phyloP scores from a whole-genome alignment of 352 stramenopile genomes.

The Phytophthora uliginosa region DNA sequence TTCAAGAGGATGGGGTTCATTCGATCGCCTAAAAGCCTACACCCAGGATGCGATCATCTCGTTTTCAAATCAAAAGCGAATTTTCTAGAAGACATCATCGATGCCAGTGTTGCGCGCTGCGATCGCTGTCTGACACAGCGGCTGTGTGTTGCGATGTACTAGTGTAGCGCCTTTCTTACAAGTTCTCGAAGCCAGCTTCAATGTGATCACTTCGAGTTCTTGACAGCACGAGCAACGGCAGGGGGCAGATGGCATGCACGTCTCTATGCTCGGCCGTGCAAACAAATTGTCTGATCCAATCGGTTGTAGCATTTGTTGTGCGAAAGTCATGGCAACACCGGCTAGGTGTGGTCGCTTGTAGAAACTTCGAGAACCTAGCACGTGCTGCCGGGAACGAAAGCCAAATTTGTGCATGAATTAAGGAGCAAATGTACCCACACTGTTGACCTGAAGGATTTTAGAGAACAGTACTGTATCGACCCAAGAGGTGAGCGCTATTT shows the following conservation, averaged over 20 bases:
- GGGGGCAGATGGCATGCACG: not conserved
- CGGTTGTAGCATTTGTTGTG: not conserved
- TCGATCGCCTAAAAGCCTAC: not conserved
- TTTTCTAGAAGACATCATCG: conserved; percentile 13
- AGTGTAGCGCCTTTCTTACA: not conserved
- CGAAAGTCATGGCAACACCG: not conserved
- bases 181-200: conserved; percentile 8
- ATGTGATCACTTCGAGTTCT: not conserved
- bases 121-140: not conserved
- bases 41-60: not conserved
- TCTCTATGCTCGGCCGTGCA: not conserved
- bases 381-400: not conserved
- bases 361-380: conserved; percentile 7
- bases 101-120: not conserved
- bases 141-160: no score
- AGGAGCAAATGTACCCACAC: not conserved
- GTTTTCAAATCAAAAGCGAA: conserved; percentile 18
- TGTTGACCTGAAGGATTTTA: no score
- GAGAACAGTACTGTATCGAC: no score
- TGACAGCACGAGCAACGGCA: not conserved
- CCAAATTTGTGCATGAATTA: not conserved
- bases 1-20: not conserved
- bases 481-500: not conserved
- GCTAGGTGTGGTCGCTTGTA: not conserved
- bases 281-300: not conserved